phyloP scores from a whole-genome alignment of 2,329 filamentous ascomycete genomes.

The Epichloe amarillans region DNA sequence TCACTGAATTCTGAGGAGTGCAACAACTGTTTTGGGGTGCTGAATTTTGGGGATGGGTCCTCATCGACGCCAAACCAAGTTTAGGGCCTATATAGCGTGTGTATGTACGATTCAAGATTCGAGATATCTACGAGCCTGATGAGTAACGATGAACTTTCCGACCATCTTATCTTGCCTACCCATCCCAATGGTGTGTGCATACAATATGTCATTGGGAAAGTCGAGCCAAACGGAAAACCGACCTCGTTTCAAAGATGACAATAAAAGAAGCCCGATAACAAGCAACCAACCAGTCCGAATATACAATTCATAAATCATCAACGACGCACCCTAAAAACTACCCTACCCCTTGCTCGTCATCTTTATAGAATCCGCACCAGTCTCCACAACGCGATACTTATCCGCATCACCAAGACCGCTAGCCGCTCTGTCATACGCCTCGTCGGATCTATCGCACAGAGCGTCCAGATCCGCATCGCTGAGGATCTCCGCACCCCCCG shows the following conservation, averaged over 20 bases:
- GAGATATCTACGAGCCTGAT: no score
- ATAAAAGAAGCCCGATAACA: slow-evolving; percentile 29
- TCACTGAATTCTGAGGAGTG: no score
- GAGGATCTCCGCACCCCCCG: slow-evolving; percentile 51
- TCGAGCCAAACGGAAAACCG: no score
- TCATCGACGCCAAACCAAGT: no score
- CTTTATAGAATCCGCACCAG: slow-evolving; percentile 41
- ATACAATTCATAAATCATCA: not conserved
- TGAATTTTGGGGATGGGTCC: no score
- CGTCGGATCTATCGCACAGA: slow-evolving; percentile 61
- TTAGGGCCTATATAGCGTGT: no score
- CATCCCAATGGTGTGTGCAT: no score
- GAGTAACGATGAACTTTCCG: no score
- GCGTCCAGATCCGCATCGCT: slow-evolving; percentile 64
- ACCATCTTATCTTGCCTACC: no score
- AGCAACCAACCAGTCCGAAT: slow-evolving; percentile 17
- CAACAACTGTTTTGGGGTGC: no score
- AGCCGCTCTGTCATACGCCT: slow-evolving; percentile 57
- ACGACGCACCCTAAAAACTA: not conserved
- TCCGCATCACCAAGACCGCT: slow-evolving; percentile 62
- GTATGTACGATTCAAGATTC: no score
- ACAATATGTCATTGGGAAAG: no score
- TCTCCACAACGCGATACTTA: slow-evolving; percentile 68
- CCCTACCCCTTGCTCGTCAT: slow-evolving; percentile 16
- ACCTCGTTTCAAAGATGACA: not conserved